Evolutionary conservation across 1,284 basidiomycete genomes (phyloP), one percentile per base, ranked within the genome.

Genomic region (Austroboletus rostrupii): DNA sequence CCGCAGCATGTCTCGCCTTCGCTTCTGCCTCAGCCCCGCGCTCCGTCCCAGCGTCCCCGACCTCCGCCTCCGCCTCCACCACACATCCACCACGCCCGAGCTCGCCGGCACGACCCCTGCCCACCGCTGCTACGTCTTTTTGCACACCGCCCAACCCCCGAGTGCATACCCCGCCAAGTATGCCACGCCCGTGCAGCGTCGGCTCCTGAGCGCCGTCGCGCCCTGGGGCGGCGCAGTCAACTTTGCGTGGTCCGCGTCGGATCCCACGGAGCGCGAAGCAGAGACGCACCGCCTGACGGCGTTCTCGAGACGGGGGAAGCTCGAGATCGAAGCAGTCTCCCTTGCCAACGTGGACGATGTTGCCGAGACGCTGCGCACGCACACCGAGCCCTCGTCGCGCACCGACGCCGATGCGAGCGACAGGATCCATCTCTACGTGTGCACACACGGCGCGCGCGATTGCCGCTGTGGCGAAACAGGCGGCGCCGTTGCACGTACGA

Each of bases 391-490:
- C 26, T 37, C 2, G 13, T 38, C 36, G 2, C 2, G 12, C 36
- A 19, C 13, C 3, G 36, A 17, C 19, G 37, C 37, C 5, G 23
- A 7, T 7, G 10, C 17, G 10, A 12, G 21, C 19, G 14, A 69
- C 3, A 66, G 72, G 37, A 64, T 80, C 12, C 72, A 80, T 63
- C 60, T 94, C 13, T 84, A 88, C 50, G 78, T 90, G 0, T 90
- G 87, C 58, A 88, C 85, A 2, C 87, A 90, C 61, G 79, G 77
- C 0, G 69, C 75, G 20, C 71, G 86, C 33, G 87, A 90, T 60
- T 90, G 87, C 68, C 73, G 86, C 11, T 93, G 91, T 59, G 83
- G 85, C 0, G 77, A 85, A 19, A 75, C 66, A 16, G 90, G 91
- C 0, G 75, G 72, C 2, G 69, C 65, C 14, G 76, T 87, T 11